Percentiles rank a stretch among this genome's conserved stretches.
Conservation (phyloP, 2,329 filamentous ascomycete species). For the Alternaria atra region DNA sequence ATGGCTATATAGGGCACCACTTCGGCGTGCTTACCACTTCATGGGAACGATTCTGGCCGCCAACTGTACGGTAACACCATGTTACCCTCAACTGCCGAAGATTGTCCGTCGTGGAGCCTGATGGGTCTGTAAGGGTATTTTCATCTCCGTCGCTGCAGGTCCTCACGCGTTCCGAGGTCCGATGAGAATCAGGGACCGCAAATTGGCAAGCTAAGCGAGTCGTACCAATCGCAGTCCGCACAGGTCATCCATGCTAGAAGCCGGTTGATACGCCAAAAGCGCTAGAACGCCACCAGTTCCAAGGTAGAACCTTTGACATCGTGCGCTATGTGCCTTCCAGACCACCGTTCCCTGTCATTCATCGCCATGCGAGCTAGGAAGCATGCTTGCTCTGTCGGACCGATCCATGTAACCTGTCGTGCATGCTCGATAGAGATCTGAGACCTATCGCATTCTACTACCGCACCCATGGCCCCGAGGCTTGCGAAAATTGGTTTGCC, state of each 20-base stretch:
- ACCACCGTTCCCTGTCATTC: constrained; percentile 6
- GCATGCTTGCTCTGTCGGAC: neutral
- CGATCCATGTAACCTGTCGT: neutral
- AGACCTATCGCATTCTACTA: neutral
- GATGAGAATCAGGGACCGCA: constrained; percentile 6
- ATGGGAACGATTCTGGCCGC: constrained; percentile 13
- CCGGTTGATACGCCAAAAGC: constrained; percentile 1
- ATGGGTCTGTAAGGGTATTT: constrained; percentile 9
- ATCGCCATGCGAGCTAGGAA: constrained; percentile 8
- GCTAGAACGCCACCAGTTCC: neutral
- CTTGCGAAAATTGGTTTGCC: neutral
- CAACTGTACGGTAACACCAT: constrained; percentile 4
- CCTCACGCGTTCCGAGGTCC: neutral
- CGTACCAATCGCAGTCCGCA: constrained; percentile 3
- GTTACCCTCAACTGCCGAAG: constrained; percentile 12
- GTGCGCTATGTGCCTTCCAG: neutral
- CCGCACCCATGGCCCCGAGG: neutral
- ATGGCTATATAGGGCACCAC: constrained; percentile 17
- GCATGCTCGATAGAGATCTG: neutral
- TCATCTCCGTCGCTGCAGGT: constrained; percentile 22
- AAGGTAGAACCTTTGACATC: constrained; percentile 6
- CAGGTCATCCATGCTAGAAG: neutral
- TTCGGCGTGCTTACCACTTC: constrained; percentile 2
- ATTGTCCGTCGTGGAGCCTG: constrained; percentile 13
- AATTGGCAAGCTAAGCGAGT: constrained; percentile 5